Evolutionary conservation across 805 yeast genomes (phyloP).

Genomic region (Hanseniaspora taiwanica): DNA sequence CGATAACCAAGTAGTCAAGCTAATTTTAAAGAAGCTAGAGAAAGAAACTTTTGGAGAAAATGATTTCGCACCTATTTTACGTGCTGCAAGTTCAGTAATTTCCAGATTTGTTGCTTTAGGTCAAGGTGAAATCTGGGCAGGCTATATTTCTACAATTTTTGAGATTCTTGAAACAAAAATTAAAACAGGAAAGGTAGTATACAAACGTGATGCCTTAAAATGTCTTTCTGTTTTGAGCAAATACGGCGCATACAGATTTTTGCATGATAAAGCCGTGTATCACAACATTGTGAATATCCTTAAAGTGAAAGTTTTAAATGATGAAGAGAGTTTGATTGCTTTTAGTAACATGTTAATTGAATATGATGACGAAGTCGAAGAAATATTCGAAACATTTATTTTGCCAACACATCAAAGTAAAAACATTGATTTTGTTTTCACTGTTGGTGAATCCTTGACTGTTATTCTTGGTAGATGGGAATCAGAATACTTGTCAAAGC

Average conservation of each 20-base stretch:
- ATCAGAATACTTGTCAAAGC: constrained; percentile 38
- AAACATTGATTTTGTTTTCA: constrained; percentile 61
- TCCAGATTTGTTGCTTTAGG: neutral
- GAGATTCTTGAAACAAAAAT: neutral
- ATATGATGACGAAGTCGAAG: constrained; percentile 16
- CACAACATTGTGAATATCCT: constrained; percentile 12
- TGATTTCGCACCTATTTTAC: neutral
- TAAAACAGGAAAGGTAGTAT: neutral
- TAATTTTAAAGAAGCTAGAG: neutral
- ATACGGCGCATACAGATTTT: neutral
- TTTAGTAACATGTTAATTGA: constrained; percentile 39
- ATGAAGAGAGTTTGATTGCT: constrained; percentile 45
- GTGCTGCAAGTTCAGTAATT: neutral
- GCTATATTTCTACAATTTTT: neutral
- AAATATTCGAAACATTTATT: constrained; percentile 33
- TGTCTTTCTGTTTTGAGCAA: neutral
- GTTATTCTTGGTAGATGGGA: constrained; percentile 66
- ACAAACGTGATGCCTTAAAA: neutral
- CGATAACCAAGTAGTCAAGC: neutral
- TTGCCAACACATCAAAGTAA: constrained; percentile 45
- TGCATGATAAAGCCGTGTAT: neutral
- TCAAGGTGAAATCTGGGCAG: neutral
- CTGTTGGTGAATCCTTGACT: constrained; percentile 75
- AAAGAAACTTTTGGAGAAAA: neutral
- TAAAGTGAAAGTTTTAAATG: constrained; percentile 33